A percentile compares a stretch with the other conserved stretches of the same genome.
Evolutionary conservation across 305 asterid species (phyloP).

Genomic region (Plantago coronopus): DNA sequence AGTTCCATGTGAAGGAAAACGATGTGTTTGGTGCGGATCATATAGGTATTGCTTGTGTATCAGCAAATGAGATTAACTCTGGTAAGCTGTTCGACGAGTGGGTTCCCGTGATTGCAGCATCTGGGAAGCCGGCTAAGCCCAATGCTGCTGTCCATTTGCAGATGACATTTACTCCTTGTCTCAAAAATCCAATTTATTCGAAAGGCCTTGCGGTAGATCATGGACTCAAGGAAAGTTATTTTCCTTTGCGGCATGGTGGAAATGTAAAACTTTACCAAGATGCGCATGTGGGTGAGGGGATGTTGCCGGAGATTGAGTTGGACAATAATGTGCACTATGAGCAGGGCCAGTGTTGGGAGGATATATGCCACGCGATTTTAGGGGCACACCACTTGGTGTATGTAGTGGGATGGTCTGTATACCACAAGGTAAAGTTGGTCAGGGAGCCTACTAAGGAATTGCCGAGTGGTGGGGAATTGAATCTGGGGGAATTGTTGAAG

Average conservation of each 20-base stretch:
- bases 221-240: slow-evolving; percentile 61
- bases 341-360: slow-evolving; percentile 85
- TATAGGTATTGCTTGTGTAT: slow-evolving; percentile 62
- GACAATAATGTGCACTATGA: slow-evolving; percentile 35
- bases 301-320: slow-evolving; percentile 56
- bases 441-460: slow-evolving; percentile 75
- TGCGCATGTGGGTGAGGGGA: slow-evolving; percentile 66
- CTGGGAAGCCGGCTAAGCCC: slow-evolving; percentile 69
- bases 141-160: slow-evolving; percentile 54
- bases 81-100: slow-evolving; percentile 76
- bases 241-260: slow-evolving; percentile 76
- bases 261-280: slow-evolving; percentile 77
- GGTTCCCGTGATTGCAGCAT: slow-evolving; percentile 62
- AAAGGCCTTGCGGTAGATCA: slow-evolving; percentile 41
- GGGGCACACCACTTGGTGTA: slow-evolving; percentile 88
- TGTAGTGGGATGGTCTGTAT: slow-evolving; percentile 84
- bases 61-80: slow-evolving; percentile 45
- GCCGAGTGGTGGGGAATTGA: slow-evolving; percentile 79
- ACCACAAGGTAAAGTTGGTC: slow-evolving; percentile 76
- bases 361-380: slow-evolving; percentile 70
- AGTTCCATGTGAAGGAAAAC: slow-evolving; percentile 83
- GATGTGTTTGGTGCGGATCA: slow-evolving; percentile 87
- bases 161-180: slow-evolving; percentile 52
- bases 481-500: slow-evolving; percentile 81
- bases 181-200: slow-evolving; percentile 31